Evolutionary conservation across 1,284 basidiomycete genomes (phyloP), one percentile per base, ranked within the genome.

Genomic region (Irpex sp.): DNA sequence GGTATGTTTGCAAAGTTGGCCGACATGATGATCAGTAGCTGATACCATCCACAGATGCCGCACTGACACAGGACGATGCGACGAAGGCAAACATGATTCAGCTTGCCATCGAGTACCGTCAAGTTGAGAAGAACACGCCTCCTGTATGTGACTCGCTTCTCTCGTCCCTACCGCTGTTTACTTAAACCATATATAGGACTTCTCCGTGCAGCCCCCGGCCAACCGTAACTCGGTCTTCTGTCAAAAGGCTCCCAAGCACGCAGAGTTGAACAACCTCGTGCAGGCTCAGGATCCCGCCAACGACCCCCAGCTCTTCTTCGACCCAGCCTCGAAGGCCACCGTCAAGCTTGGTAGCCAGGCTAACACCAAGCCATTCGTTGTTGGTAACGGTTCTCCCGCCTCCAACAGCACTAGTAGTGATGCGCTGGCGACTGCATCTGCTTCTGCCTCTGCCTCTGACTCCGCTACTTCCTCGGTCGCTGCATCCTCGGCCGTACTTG

Each of bases 111-210:
- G 79, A 83, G 67, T 86, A 85, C 71, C 81, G 85, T 58, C 82
- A 85, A 68, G 78, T 74, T 0, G 85, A 87, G 77, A 87, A 86
- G 78, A 87, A 87, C 73, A 86, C 85, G 1, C 83, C 84, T 70
- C 85, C 84, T 34, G 82, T 83, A 67, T 57, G 78, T 72, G n/a
- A n/a, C 54, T 58, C 62, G 37, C 51, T 2, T 8, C 47, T 47
- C 17, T 9, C 11, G 7, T 40, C 34, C 60, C 51, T 40, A 13
- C 11, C 19, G 17, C 62, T 48, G 48, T 59, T 17, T 15, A 34
- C 40, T 34, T n/a, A 47, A 8, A 15, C 9, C 2, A 36, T 61
- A 11, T 40, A 2, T 59, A 84, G 82, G 85, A 87, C 68, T 85
- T 85, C 72, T 76, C 78, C 9, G 81, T 78, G 1, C 81, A 83